phyloP scores from a whole-genome alignment of 164 flowering plant species.

The Tetrastigma voinierianum region DNA sequence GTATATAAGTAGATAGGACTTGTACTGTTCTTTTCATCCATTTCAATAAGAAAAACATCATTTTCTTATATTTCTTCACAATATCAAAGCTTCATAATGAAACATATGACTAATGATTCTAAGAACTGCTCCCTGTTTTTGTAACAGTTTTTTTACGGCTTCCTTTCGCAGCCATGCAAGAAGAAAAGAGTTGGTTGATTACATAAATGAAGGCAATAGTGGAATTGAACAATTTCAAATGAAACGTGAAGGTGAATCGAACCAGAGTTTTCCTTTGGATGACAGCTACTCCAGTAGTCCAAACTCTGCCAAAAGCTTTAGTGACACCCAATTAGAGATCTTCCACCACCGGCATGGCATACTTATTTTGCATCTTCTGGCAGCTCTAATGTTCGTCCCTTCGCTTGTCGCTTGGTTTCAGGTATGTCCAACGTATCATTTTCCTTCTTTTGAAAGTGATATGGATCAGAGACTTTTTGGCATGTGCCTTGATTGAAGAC shows the following conservation, averaged over 20 bases:
- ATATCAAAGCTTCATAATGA: neutral
- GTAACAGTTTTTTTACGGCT: slow-evolving; percentile 81
- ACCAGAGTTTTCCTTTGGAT: slow-evolving; percentile 30
- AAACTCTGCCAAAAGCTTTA: slow-evolving; percentile 55
- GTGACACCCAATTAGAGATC: slow-evolving; percentile 76
- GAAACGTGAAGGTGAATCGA: slow-evolving; percentile 20
- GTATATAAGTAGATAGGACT: no score
- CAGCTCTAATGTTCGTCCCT: slow-evolving; percentile 80
- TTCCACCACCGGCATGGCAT: slow-evolving; percentile 84
- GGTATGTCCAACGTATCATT: slow-evolving; percentile 34
- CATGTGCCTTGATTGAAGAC: no score
- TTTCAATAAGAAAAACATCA: no score
- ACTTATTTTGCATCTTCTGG: slow-evolving; percentile 71
- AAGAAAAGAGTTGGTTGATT: slow-evolving; percentile 41
- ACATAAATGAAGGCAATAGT: slow-evolving; percentile 22
- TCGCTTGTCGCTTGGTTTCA: slow-evolving; percentile 87
- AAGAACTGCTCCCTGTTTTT: slow-evolving; percentile 31
- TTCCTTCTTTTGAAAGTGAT: neutral
- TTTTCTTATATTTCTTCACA: no score
- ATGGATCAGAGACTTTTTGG: no score
- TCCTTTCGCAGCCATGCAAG: slow-evolving; percentile 73
- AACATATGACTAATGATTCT: slow-evolving; percentile 3
- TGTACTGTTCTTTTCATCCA: no score
- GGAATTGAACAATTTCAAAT: slow-evolving; percentile 19
- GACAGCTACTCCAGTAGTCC: slow-evolving; percentile 49